Base-by-base conservation (phyloP, 805 yeast genomes). In the Diddensiella santjacobensis region DNA sequence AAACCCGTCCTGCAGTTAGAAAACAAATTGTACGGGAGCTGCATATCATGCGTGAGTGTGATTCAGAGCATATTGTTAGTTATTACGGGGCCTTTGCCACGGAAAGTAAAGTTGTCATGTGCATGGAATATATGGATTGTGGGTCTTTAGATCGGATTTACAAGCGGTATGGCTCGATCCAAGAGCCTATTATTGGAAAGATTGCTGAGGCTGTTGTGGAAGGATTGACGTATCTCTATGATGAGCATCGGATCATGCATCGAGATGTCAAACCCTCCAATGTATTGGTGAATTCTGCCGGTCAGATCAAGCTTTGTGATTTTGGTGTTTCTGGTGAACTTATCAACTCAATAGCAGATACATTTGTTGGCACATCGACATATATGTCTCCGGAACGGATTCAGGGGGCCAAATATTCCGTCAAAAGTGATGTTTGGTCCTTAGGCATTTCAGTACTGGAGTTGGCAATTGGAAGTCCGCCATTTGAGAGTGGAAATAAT, bases 381-480 rank as follows among this genome's bases (percentile, higher is more conserved):
- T 93, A 93, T 64, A 93, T 93, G 95, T 86, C 96, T 1, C 99
- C 99, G 0, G 99, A 93, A 60, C 76, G 99, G 53, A 91, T 93
- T 47, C 96, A 89, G 67, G 99, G 99, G 17, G 87, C 87, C 38
- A 83, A 83, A 6, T 93, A 93, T 67, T 85, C 96, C 5, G 83
- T 90, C n/a, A 89, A 90, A 57, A 91, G 96, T 33, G 99, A 93
- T 65, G 91, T 93, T 10, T 93, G 99, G 99, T 88, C 97, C 0
- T 70, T 90, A 56, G 99, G 99, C 1, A 71, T 93, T 40, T 85
- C 90, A 83, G 72, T 93, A 36, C 80, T 87, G 44, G 98, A 93
- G 65, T 71, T 93, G 45, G 91, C 96, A 0, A 79, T 86, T 2
- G 98, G 98, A 0, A 74, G 73, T 46, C 83, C 84, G 57, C 93